Conservation (phyloP, 83 land plant genomes). For the Isoetes engelmannii region DNA sequence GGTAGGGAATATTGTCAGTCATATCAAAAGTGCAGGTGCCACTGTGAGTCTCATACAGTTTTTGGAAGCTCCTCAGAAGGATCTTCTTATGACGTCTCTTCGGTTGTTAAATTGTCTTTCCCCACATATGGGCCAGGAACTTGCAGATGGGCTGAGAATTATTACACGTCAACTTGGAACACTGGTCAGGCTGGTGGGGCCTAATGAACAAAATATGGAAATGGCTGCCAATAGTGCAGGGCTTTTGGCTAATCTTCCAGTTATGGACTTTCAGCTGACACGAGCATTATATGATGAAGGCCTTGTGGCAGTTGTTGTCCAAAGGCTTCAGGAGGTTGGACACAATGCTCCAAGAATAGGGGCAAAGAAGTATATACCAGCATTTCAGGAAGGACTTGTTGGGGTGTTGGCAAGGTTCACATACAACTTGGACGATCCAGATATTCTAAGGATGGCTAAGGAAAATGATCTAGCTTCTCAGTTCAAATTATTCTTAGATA, state of each 20-base stretch:
- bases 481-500: conserved; percentile 62
- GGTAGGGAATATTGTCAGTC: conserved; percentile 51
- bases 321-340: conserved; percentile 37
- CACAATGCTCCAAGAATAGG: conserved; percentile 46
- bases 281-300: conserved; percentile 75
- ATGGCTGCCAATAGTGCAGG: conserved; percentile 75
- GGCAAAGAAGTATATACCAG: conserved; percentile 57
- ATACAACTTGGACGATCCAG: conserved; percentile 51
- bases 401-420: conserved; percentile 73
- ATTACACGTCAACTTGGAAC: conserved; percentile 82
- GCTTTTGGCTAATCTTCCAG: conserved; percentile 77
- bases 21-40: conserved; percentile 93
- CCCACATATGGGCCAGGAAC: conserved; percentile 83
- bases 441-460: conserved; percentile 43
- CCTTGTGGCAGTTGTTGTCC: conserved; percentile 43
- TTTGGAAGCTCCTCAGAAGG: conserved; percentile 84
- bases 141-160: conserved; percentile 72
- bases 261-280: conserved; percentile 62
- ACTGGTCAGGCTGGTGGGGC: conserved; percentile 60
- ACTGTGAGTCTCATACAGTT: conserved; percentile 84
- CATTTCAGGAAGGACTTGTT: conserved; percentile 73
- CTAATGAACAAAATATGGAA: conserved; percentile 61
- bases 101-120: conserved; percentile 78
- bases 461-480: conserved; percentile 54
- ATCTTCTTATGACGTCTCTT: conserved; percentile 60